Conservation (phyloP, 179 eudicot genomes). For the Corrigiola litoralis region DNA sequence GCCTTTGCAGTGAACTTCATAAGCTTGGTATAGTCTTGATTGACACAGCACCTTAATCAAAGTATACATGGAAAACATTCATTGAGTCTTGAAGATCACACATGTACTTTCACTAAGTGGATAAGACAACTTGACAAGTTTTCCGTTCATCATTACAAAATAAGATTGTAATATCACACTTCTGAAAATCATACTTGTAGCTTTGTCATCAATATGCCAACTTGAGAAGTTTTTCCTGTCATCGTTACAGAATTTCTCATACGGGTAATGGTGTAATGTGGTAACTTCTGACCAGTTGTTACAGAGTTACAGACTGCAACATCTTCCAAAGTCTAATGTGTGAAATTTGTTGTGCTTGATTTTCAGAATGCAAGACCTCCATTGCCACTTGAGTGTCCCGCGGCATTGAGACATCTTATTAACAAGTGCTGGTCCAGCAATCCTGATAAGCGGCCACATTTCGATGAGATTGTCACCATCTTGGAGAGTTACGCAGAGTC, state of each 20-base stretch:
- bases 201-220: too few relatives aligned
- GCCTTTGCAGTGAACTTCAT: too few relatives aligned
- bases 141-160: too few relatives aligned
- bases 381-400: slow-evolving; percentile 68
- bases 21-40: too few relatives aligned
- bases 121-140: too few relatives aligned
- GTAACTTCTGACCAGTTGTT: background rate
- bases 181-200: too few relatives aligned
- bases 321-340: background rate
- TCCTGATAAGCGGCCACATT: slow-evolving; percentile 76
- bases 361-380: slow-evolving; percentile 96
- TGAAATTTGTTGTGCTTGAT: background rate
- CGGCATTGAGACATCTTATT: slow-evolving; percentile 58
- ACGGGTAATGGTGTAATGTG: too few relatives aligned
- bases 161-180: too few relatives aligned
- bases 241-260: background rate
- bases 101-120: too few relatives aligned
- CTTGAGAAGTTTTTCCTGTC: background rate
- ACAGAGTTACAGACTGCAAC: background rate
- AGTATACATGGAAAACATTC: too few relatives aligned
- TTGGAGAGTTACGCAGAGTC: slow-evolving; percentile 59
- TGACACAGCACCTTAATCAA: too few relatives aligned
- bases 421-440: slow-evolving; percentile 81
- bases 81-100: too few relatives aligned
- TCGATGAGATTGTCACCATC: slow-evolving; percentile 60